A percentile compares a stretch with the other conserved stretches of the same genome.
These are phyloP conservation scores for Magnolia changhungtana DNA, from an alignment of 164 flowering plant species.

Conservation along the genomic window DNA sequence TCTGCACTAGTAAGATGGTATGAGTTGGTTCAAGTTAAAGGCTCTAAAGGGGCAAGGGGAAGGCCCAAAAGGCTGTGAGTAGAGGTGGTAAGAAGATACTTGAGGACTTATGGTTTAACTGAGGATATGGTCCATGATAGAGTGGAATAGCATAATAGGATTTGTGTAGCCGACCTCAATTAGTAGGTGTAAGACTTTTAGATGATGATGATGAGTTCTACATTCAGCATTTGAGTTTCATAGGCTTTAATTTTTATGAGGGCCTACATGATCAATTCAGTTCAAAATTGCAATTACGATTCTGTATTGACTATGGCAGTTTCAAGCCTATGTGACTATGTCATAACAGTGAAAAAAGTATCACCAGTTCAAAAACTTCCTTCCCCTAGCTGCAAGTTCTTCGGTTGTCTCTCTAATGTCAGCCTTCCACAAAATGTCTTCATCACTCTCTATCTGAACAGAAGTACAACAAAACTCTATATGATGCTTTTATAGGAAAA, in stretches of 20 bases:
- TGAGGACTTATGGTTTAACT: too few species aligned
- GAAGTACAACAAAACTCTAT: constrained; percentile 2
- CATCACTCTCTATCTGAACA: constrained; percentile 73
- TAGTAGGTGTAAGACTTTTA: too few species aligned
- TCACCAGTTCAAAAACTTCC: constrained; percentile 76
- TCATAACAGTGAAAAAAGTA: background rate
- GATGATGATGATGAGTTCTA: too few species aligned
- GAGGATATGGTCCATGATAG: too few species aligned
- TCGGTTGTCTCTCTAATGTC: constrained; percentile 71
- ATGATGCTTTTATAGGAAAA: background rate
- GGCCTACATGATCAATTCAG: background rate
- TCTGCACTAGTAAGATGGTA: too few species aligned
- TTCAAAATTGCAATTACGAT: background rate
- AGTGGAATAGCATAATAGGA: too few species aligned
- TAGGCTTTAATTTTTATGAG: background rate
- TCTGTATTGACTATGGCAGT: background rate
- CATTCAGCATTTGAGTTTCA: background rate
- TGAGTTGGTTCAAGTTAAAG: too few species aligned
- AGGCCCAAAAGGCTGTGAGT: too few species aligned
- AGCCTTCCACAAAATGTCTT: constrained; percentile 72
- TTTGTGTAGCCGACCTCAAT: too few species aligned
- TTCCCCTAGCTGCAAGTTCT: constrained; percentile 80
- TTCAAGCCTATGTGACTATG: background rate
- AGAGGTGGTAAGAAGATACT: too few species aligned
- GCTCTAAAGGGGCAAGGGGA: too few species aligned